Conservation (phyloP, 306 rosid genomes). For the Chamaecrista fasciculata region DNA sequence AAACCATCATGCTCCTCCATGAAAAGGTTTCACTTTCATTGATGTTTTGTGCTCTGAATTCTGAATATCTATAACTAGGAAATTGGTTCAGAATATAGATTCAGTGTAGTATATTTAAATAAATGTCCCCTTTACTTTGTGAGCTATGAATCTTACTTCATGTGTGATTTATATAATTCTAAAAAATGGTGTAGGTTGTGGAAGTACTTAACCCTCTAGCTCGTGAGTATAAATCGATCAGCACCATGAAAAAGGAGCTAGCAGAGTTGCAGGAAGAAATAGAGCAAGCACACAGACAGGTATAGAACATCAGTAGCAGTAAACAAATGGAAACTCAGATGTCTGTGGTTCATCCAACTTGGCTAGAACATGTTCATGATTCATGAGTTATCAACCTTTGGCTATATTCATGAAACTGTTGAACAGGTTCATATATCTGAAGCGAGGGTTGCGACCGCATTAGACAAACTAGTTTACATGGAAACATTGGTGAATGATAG, state of each 20-base stretch:
- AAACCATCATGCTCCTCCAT: slow-evolving; percentile 92
- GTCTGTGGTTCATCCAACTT: not conserved
- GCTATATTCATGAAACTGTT: slow-evolving; percentile 22
- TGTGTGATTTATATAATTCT: not conserved
- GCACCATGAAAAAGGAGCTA: slow-evolving; percentile 89
- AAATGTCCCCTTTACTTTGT: not conserved
- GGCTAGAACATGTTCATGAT: not conserved
- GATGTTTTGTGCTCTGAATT: not conserved
- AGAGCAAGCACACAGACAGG: slow-evolving; percentile 86
- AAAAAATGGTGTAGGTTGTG: slow-evolving; percentile 54
- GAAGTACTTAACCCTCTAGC: slow-evolving; percentile 87
- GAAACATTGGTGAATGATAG: slow-evolving; percentile 89
- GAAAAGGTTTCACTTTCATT: slow-evolving; percentile 61
- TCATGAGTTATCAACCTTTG: not conserved
- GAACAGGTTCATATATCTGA: slow-evolving; percentile 92
- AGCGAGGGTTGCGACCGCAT: slow-evolving; percentile 85
- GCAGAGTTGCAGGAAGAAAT: slow-evolving; percentile 85
- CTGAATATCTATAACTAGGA: not conserved
- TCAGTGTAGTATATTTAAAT: not conserved
- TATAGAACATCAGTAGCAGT: slow-evolving; percentile 19
- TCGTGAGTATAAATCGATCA: slow-evolving; percentile 82
- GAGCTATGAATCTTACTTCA: not conserved
- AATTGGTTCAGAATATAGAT: not conserved
- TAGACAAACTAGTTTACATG: slow-evolving; percentile 96
- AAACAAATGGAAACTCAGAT: slow-evolving; percentile 12